phyloP scores from a whole-genome alignment of 148 eudicot species.

The Gaultheria prostrata region DNA sequence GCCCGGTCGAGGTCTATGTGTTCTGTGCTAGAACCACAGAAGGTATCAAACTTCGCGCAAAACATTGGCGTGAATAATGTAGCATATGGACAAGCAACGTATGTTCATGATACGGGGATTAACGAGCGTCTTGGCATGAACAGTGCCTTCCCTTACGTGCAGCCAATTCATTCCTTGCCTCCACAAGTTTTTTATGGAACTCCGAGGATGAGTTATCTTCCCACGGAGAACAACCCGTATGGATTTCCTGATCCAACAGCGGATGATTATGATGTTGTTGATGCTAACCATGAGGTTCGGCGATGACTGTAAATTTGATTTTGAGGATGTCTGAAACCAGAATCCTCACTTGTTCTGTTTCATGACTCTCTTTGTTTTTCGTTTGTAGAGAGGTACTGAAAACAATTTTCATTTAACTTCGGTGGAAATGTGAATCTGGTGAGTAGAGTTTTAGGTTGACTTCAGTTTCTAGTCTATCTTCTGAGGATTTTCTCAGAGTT shows the following conservation, averaged over 20 bases:
- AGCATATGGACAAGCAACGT: neutral
- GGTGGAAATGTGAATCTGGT: neutral
- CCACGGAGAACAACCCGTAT: neutral
- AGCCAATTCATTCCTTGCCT: neutral
- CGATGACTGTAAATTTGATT: neutral
- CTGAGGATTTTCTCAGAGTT: too few relatives aligned
- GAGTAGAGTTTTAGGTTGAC: neutral
- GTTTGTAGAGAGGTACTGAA: neutral
- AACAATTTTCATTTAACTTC: neutral
- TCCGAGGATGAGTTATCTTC: neutral
- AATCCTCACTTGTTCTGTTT: neutral
- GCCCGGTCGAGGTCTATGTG: neutral
- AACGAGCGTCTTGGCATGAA: neutral
- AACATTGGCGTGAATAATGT: neutral
- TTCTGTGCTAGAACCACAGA: neutral
- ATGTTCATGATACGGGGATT: neutral
- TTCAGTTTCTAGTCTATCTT: neutral
- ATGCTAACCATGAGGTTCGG: neutral
- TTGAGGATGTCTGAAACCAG: neutral
- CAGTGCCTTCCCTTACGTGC: neutral
- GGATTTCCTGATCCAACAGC: neutral
- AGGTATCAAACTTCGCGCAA: neutral
- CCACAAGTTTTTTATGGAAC: neutral
- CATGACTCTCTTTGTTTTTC: neutral
- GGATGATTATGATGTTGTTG: neutral